These are phyloP conservation scores for Picochlorum costavermella DNA, from an alignment of 139 green algal genomes.

Conservation along the genomic window DNA sequence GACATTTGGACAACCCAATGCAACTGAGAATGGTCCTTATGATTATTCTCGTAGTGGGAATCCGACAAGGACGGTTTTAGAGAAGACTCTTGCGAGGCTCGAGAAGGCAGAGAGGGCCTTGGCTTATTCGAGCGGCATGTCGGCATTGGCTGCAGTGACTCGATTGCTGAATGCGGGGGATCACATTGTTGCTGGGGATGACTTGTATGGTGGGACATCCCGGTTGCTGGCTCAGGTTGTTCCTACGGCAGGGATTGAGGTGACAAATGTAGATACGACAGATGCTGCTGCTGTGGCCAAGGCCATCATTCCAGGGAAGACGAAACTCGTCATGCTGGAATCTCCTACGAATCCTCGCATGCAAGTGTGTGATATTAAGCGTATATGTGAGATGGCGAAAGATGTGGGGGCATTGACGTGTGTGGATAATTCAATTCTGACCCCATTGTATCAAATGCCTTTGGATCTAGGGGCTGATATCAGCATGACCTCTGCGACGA, in stretches of 20 bases:
- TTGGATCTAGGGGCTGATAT: constrained; percentile 93
- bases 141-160: constrained; percentile 60
- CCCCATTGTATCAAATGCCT: constrained; percentile 68
- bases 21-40: constrained; percentile 75
- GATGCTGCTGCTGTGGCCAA: constrained; percentile 56
- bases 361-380: constrained; percentile 88
- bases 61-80: constrained; percentile 72
- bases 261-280: constrained; percentile 90
- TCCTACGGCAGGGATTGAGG: constrained; percentile 49
- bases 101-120: constrained; percentile 79
- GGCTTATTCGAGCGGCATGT: constrained; percentile 93
- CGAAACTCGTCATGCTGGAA: constrained; percentile 92
- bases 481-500: constrained; percentile 91
- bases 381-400: constrained; percentile 60
- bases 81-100: constrained; percentile 72
- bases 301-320: constrained; percentile 62
- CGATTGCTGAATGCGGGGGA: constrained; percentile 44
- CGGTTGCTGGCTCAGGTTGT: constrained; percentile 67
- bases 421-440: constrained; percentile 98
- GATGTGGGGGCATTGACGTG: constrained; percentile 68
- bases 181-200: constrained; percentile 84
- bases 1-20: constrained; percentile 68
- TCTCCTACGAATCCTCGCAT: constrained; percentile 97
- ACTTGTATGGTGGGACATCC: constrained; percentile 94
- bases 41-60: constrained; percentile 98